Evolutionary conservation across 1,139 yeast species (phyloP).

Genomic region (Diutina sp.): DNA sequence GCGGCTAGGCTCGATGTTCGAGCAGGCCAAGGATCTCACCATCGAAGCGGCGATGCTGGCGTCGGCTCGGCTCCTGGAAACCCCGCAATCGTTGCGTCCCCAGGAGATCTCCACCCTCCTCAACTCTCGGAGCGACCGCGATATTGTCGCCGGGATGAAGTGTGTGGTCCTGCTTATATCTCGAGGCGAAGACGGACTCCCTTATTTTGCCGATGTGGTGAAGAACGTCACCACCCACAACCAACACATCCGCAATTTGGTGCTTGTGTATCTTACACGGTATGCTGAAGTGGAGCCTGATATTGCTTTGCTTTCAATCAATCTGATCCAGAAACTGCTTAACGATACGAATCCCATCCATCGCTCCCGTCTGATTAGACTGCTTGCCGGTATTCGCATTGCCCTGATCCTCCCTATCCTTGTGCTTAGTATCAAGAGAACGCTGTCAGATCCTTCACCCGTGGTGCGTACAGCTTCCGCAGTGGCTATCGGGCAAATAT

Average conservation of each 20-base stretch:
- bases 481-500: conserved; percentile 60
- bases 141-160: conserved; percentile 63
- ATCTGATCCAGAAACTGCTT: conserved; percentile 79
- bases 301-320: conserved; percentile 75
- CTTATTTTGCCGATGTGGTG: conserved; percentile 77
- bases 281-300: conserved; percentile 85
- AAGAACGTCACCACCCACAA: conserved; percentile 73
- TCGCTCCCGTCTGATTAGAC: conserved; percentile 65
- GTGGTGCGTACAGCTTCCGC: conserved; percentile 74
- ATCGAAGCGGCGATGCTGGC: conserved; percentile 77
- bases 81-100: conserved; percentile 40
- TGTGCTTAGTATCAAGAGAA: conserved; percentile 56
- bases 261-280: conserved; percentile 60
- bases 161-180: conserved; percentile 58
- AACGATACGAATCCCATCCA: conserved; percentile 55
- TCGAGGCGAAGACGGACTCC: conserved; percentile 46
- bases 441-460: conserved; percentile 61
- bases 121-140: conserved; percentile 61
- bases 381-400: conserved; percentile 70
- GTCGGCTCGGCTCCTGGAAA: conserved; percentile 48
- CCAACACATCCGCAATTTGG: conserved; percentile 60
- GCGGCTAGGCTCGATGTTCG: conserved; percentile 38
- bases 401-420: conserved; percentile 74
- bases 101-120: conserved; percentile 55
- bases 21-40: conserved; percentile 71